Evolutionary conservation across 2,329 filamentous ascomycete genomes (phyloP), one percentile per base, ranked within the genome.

Genomic region (Simplicillium sp.): DNA sequence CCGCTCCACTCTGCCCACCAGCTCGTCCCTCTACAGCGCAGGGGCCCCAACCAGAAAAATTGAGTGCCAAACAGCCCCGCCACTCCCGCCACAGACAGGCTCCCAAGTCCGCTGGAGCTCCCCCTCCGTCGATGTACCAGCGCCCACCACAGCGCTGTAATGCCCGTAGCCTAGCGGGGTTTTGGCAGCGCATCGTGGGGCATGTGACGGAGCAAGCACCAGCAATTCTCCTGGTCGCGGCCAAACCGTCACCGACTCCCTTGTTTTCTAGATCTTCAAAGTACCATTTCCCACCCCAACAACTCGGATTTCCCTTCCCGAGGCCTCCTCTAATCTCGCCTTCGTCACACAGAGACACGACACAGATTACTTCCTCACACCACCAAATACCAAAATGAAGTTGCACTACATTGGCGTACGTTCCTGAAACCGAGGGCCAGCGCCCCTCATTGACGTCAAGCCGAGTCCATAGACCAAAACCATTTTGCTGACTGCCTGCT

Each of bases 321-420:
- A n/a, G 13, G 31, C 31, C 31, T 5, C 6, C 31, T 33, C 13
- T 15, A 33, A 33, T 15, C 13, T 13, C 15, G 4, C 12, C 15
- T 7, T 33, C 31, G 31, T 15, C 5, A 33, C 13, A 13, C 31
- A 33, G 12, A 34, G 14, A 13, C 9, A 8, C 13, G 16, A 36
- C 16, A 18, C 17, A 28, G 11, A 9, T 2, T 32, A 15, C 6
- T 25, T 32, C n/a, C 4, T 34, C n/a, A 38, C 31, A 36, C 33
- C 17, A 31, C 18, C 18, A 36, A 17, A 37, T 29, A 39, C 48
- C 65, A 80, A 54, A 59, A 90, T 90, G 86, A 90, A 89, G 78
- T 69, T 92, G 62, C 75, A 84, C 64, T 92, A 92, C 66, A 87
- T 94, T 59, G 87, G 86, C 54, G 87, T 92, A 80, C 49, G 80